Base-by-base conservation (phyloP, 345 rosid genomes). In the Citrus medica region DNA sequence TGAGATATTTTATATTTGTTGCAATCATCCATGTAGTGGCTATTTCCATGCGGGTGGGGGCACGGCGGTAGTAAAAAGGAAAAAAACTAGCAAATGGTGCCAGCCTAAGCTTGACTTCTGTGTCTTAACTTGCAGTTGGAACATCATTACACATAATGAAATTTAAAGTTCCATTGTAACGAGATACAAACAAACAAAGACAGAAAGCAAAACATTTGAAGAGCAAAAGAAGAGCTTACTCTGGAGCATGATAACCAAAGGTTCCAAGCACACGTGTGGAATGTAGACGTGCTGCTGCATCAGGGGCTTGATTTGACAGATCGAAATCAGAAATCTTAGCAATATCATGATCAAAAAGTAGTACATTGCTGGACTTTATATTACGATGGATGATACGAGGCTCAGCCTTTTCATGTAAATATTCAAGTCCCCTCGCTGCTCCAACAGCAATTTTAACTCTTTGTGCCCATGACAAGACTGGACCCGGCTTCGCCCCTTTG, bases 241-340 rank as follows among this genome's bases (percentile, higher is more conserved):
- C 99, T 32, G 99, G 99, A 68, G 98, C 99, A 86, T 95, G 99
- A 81, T 92, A 95, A 78, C 98, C 99, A 70, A 95, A 95, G 75
- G 94, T 95, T 83, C 99, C 98, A 27, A 93, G 89, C 74, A 95
- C 98, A 84, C 98, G 94, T 55, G 97, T 95, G 14, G 99, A 93
- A 80, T 93, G 96, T 67, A 95, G 96, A 24, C 98, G 95, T 19
- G 98, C 97, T 61, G 98, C 89, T 86, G 86, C 86, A 83, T 93
- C 98, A 64, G 97, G 98, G 75, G 97, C 94, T 88, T 93, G 98
- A 85, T 93, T 89, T 35, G 98, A 92, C 85, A 93, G 86, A 85
- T 95, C 97, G 64, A 95, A 95, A 85, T 95, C 98, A 67, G 93
- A 95, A 86, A 95, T 87, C 84, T 95, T 93, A 55, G 98, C 97